Base-by-base conservation (phyloP, 495 filamentous ascomycete species). In the Neurospora discreta region DNA sequence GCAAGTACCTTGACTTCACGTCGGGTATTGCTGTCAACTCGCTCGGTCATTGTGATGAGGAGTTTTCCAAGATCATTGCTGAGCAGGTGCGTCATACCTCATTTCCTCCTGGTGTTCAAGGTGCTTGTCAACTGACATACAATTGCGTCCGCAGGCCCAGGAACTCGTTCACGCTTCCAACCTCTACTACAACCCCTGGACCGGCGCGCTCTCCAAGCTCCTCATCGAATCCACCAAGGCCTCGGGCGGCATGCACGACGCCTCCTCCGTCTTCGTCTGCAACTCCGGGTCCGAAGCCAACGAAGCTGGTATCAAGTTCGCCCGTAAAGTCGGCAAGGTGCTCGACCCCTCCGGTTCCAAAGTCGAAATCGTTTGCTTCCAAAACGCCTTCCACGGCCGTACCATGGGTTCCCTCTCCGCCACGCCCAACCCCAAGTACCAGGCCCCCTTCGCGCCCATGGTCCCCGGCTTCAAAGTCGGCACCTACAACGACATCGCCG, bases 371-470 rank as follows among this genome's bases (percentile, higher is more conserved):
- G 90, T 98, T 70, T 94, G 92, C 40, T 99, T 98, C 85, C 78
- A 91, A 72, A 89, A 91, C 77, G 92, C 91, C 23, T 99, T 99
- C 88, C 95, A 99, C 82, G 95, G 95, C 74, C 90, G 95, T 70
- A 97, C 96, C 26, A 96, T 98, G 93, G 95, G 95, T 26, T 86
- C 89, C 26, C 81, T 99, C 36, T 94, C 91, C 30, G 95, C 96
- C 0, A 99, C 95, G 6, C 96, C 94, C n/a, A 99, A 99, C 82
- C 93, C 93, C 13, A 99, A 99, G 78, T 99, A 99, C 82, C 95
- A 99, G 79, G 89, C 90, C 20, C 96, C 95, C 3, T 99, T 98
- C 78, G 83, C 92, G 16, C 95, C 95, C 26, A 97, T 99, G 93
- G 82, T 99, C 4, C 95, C 96, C 0, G 95, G 95, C 3, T 99